Percentiles rank a stretch among this genome's conserved stretches.
These are phyloP conservation scores for Phyllosticta ampelicida DNA, from an alignment of 2,329 filamentous ascomycete species.

Conservation along the genomic window DNA sequence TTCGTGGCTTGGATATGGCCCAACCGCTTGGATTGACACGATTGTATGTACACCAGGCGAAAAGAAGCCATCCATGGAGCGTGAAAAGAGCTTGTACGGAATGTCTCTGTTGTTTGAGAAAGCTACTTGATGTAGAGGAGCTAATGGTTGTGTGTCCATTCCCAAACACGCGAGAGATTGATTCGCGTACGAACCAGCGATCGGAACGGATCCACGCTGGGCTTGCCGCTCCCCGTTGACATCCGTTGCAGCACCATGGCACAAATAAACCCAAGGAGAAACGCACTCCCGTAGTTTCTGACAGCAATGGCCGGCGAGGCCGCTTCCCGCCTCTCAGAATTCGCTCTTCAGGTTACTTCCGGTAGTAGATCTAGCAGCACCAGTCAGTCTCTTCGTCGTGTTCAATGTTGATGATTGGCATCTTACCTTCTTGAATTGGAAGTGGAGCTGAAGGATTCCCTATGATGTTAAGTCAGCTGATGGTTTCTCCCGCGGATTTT, in stretches of 20 bases:
- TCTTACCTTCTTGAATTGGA: conserved; percentile 92
- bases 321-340: not conserved
- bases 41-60: not conserved
- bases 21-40: not conserved
- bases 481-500: not conserved
- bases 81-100: not conserved
- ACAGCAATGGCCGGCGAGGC: not conserved
- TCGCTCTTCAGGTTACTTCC: conserved; percentile 25
- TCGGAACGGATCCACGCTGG: not conserved
- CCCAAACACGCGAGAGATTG: not conserved
- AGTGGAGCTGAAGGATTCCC: conserved; percentile 93
- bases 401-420: not conserved
- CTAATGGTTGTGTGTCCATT: not conserved
- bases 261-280: not conserved
- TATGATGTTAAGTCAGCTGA: conserved; percentile 33
- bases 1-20: not conserved
- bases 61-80: not conserved
- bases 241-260: not conserved
- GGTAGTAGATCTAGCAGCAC: conserved; percentile 35
- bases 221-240: not conserved
- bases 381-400: conserved; percentile 15
- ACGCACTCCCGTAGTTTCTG: not conserved
- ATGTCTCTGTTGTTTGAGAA: not conserved
- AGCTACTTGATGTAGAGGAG: not conserved
- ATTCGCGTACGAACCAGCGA: not conserved